Percentiles rank a stretch among this genome's conserved stretches.
Conservation (phyloP, 192 early-diverging fungal genomes). For the Thamnidium elegans region DNA sequence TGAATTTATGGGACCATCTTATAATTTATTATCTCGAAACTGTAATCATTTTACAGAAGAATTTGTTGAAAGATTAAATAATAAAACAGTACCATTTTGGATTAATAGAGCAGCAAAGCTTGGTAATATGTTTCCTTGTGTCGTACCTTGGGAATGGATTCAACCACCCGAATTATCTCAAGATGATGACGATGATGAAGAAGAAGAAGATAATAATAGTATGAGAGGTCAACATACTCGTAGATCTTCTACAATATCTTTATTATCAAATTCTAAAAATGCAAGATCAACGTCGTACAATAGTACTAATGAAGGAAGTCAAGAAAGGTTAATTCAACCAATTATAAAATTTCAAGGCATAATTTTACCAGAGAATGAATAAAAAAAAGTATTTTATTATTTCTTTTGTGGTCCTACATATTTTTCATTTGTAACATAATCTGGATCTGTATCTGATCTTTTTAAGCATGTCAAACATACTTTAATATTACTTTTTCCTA, state of each 20-base stretch:
- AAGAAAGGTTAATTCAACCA: too few species aligned
- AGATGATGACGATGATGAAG: not conserved
- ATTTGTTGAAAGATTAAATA: conserved; percentile 23
- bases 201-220: not conserved
- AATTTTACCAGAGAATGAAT: too few species aligned
- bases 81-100: conserved; percentile 28
- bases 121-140: conserved; percentile 39
- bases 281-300: too few species aligned
- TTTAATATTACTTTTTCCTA: conserved; percentile 20
- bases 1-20: conserved; percentile 34
- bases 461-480: conserved; percentile 36
- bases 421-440: conserved; percentile 8
- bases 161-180: conserved; percentile 32
- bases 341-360: too few species aligned
- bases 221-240: too few species aligned
- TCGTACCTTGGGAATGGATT: conserved; percentile 39
- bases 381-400: not conserved
- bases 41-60: conserved; percentile 41
- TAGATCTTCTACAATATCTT: not conserved
- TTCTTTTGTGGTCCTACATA: conserved; percentile 26
- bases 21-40: conserved; percentile 39
- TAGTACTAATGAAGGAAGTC: too few species aligned
- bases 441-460: conserved; percentile 27
- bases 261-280: not conserved
- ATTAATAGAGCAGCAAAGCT: conserved; percentile 41